Evolutionary conservation across 2,329 filamentous ascomycete species (phyloP).

Genomic region (Fonsecaea monophora): DNA sequence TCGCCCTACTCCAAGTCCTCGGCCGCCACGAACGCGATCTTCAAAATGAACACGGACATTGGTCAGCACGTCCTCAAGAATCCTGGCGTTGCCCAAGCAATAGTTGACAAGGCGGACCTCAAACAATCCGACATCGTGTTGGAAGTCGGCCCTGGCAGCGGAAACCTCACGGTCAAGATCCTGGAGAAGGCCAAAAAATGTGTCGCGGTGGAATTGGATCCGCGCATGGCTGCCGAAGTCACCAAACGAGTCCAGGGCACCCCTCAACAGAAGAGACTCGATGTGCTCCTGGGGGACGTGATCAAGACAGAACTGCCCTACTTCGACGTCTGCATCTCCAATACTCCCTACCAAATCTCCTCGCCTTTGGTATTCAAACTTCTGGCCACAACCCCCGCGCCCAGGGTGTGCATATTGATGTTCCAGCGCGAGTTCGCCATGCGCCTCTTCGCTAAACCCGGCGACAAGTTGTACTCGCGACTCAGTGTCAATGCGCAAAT

Average conservation of each 20-base stretch:
- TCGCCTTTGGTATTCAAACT: slow-evolving; percentile 91
- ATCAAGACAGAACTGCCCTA: slow-evolving; percentile 83
- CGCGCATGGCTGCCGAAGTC: slow-evolving; percentile 93
- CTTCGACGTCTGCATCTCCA: slow-evolving; percentile 84
- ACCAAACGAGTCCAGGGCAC: slow-evolving; percentile 93
- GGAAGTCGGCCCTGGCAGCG: slow-evolving; percentile 89
- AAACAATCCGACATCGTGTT: slow-evolving; percentile 90
- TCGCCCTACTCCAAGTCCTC: slow-evolving; percentile 50
- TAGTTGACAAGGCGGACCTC: slow-evolving; percentile 84
- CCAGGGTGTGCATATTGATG: slow-evolving; percentile 88
- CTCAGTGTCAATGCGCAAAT: slow-evolving; percentile 93
- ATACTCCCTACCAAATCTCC: slow-evolving; percentile 82
- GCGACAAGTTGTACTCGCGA: slow-evolving; percentile 88
- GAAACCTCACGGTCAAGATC: slow-evolving; percentile 87
- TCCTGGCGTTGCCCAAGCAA: slow-evolving; percentile 79
- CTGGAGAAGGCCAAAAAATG: slow-evolving; percentile 83
- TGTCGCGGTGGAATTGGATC: slow-evolving; percentile 90
- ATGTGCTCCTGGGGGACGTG: slow-evolving; percentile 88
- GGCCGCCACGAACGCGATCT: slow-evolving; percentile 75
- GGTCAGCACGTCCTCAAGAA: slow-evolving; percentile 94
- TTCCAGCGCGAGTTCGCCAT: slow-evolving; percentile 95
- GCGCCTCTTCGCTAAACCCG: slow-evolving; percentile 83
- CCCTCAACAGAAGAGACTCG: slow-evolving; percentile 80
- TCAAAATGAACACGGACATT: slow-evolving; percentile 94
- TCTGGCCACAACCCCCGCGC: slow-evolving; percentile 79